Conservation (phyloP, 495 filamentous ascomycete species). For the Penicillium lagena region DNA sequence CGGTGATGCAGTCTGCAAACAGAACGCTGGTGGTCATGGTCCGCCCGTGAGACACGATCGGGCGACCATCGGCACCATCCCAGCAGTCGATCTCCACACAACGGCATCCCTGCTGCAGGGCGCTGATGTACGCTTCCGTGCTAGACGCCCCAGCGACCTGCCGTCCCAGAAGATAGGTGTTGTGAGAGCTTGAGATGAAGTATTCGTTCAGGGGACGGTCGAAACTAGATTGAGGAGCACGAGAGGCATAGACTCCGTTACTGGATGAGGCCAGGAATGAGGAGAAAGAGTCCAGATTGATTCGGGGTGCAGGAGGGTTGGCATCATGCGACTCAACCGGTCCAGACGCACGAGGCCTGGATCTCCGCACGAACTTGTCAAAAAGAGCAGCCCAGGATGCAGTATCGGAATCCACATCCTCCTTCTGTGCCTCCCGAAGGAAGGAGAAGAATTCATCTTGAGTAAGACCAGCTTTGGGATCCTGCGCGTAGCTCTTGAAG, state of each 20-base stretch:
- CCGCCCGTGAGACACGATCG: conserved; percentile 84
- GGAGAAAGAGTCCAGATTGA: conserved; percentile 70
- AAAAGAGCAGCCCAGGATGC: conserved; percentile 69
- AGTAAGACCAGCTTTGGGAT: conserved; percentile 56
- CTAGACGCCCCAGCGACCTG: conserved; percentile 87
- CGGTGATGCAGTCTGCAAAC: conserved; percentile 83
- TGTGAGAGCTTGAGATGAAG: conserved; percentile 97
- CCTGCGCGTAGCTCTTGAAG: conserved; percentile 47
- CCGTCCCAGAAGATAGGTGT: conserved; percentile 89
- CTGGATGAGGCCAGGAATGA: conserved; percentile 68
- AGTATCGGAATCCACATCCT: conserved; percentile 62
- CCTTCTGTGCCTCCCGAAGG: conserved; percentile 63
- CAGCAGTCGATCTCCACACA: conserved; percentile 98
- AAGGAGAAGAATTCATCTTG: conserved; percentile 70
- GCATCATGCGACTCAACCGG: conserved; percentile 26
- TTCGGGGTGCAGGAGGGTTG: conserved; percentile 38
- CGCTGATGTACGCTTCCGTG: conserved; percentile 87
- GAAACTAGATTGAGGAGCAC: conserved; percentile 51
- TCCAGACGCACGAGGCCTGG: conserved; percentile 45
- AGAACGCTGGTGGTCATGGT: conserved; percentile 80
- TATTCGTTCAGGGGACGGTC: conserved; percentile 92
- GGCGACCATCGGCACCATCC: conserved; percentile 82
- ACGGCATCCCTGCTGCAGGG: conserved; percentile 82
- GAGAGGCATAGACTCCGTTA: conserved; percentile 55
- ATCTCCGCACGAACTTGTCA: conserved; percentile 61